phyloP scores from a whole-genome alignment of 2,329 filamentous ascomycete genomes.

The Xylariaceae sp. region DNA sequence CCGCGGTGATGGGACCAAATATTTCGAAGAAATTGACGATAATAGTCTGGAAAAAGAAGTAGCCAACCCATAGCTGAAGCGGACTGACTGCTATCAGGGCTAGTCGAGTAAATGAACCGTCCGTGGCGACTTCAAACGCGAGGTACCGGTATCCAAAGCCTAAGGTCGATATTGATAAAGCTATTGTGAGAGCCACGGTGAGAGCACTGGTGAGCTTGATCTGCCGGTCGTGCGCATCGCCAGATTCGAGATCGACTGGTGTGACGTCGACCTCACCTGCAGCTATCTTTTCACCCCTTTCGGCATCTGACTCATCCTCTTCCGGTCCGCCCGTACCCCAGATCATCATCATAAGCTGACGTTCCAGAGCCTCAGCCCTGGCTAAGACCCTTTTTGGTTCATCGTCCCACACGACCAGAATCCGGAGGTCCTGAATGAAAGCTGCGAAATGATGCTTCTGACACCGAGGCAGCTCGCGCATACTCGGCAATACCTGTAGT shows the following conservation, averaged over 20 bases:
- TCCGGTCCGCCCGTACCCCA: slow-evolving; percentile 44
- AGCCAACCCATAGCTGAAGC: slow-evolving; percentile 51
- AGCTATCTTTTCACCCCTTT: slow-evolving; percentile 29
- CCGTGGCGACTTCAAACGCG: slow-evolving; percentile 49
- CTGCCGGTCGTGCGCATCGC: slow-evolving; percentile 41
- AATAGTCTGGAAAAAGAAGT: slow-evolving; percentile 47
- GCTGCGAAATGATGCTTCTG: slow-evolving; percentile 63
- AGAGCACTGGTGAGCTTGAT: slow-evolving; percentile 51
- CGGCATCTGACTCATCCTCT: slow-evolving; percentile 40
- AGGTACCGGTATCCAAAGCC: slow-evolving; percentile 53
- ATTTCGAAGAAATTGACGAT: slow-evolving; percentile 47
- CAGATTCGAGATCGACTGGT: slow-evolving; percentile 39
- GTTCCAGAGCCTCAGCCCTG: slow-evolving; percentile 48
- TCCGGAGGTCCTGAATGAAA: slow-evolving; percentile 53
- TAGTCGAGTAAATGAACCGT: slow-evolving; percentile 49
- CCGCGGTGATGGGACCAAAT: slow-evolving; percentile 44
- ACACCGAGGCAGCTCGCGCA: slow-evolving; percentile 52
- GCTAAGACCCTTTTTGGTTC: slow-evolving; percentile 51
- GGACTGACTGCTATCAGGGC: slow-evolving; percentile 48
- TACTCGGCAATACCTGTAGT: slow-evolving; percentile 56
- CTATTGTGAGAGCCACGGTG: slow-evolving; percentile 48
- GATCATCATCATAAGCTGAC: slow-evolving; percentile 52
- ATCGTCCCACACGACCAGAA: slow-evolving; percentile 61
- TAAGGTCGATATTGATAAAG: slow-evolving; percentile 47
- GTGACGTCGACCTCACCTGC: slow-evolving; percentile 38